Evolutionary conservation across 345 rosid genomes (phyloP).

Genomic region (Lepidium sativum): DNA sequence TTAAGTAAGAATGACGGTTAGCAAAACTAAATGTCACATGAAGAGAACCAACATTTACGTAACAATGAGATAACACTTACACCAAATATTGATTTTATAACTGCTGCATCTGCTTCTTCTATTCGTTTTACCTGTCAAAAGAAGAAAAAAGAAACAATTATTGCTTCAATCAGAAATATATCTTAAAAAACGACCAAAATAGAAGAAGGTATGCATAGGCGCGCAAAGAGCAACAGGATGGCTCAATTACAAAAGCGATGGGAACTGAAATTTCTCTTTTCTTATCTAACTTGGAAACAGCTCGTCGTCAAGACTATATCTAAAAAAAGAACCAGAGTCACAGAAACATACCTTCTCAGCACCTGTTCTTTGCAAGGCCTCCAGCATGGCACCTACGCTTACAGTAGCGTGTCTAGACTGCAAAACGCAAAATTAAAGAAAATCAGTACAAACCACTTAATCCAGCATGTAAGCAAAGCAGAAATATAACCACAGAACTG

Average conservation of each 20-base stretch:
- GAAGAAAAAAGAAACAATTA: background rate
- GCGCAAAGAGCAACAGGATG: background rate
- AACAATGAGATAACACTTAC: conserved; percentile 27
- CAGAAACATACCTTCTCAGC: conserved; percentile 43
- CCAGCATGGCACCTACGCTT: conserved; percentile 88
- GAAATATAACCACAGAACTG: background rate
- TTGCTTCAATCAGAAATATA: background rate
- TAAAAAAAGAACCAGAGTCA: background rate
- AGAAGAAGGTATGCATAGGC: background rate
- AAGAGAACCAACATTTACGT: background rate
- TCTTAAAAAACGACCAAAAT: no score
- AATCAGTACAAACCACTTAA: background rate
- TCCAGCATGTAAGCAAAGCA: background rate
- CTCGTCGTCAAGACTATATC: background rate
- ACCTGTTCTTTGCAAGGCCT: conserved; percentile 70
- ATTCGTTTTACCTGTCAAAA: conserved; percentile 41
- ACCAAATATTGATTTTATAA: conserved; percentile 55
- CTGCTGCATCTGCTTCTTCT: conserved; percentile 71
- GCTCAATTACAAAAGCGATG: background rate
- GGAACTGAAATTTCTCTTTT: background rate
- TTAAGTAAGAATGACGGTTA: background rate
- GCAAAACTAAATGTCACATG: background rate
- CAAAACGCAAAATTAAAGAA: background rate
- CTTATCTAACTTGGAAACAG: background rate
- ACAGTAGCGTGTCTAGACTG: conserved; percentile 93